Conservation (phyloP, 768 basidiomycete genomes). For the Lactarius hengduanensis region DNA sequence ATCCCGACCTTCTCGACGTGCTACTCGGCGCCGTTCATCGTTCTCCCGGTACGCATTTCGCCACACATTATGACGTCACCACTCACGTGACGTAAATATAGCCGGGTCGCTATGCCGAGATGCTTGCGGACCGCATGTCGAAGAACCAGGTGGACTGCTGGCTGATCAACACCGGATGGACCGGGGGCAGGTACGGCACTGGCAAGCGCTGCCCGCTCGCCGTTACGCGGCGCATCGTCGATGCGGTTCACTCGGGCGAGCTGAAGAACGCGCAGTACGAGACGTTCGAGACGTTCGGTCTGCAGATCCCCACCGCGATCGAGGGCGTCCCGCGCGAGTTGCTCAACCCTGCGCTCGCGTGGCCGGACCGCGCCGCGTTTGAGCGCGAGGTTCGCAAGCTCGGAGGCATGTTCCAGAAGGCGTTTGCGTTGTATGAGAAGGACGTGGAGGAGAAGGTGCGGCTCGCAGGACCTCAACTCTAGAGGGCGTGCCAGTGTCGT, state of each 20-base stretch:
- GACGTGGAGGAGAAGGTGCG: conserved; percentile 81
- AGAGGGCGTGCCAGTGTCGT: conserved; percentile 2
- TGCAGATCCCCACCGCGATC: conserved; percentile 78
- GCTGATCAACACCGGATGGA: conserved; percentile 99
- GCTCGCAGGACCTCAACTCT: conserved; percentile 66
- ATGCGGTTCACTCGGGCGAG: conserved; percentile 92
- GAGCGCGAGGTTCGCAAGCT: conserved; percentile 85
- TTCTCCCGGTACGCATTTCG: conserved; percentile 69
- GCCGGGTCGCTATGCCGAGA: conserved; percentile 93
- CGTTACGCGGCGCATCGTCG: conserved; percentile 94
- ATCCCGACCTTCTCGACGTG: conserved; percentile 99
- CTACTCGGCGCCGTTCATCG: conserved; percentile 99
- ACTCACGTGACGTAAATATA: conserved; percentile 32
- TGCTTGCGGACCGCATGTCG: conserved; percentile 94
- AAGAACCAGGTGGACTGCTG: conserved; percentile 90
- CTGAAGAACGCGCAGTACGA: conserved; percentile 87
- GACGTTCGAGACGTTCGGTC: conserved; percentile 78
- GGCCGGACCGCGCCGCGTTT: conserved; percentile 89
- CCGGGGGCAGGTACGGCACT: conserved; percentile 87
- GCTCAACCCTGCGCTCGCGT: conserved; percentile 84
- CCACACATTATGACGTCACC: background rate
- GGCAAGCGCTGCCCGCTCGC: conserved; percentile 97
- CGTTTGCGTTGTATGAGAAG: conserved; percentile 87
- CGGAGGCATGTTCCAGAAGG: conserved; percentile 90
- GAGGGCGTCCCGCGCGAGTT: conserved; percentile 89